Percentiles rank a stretch among this genome's conserved stretches.
These are phyloP conservation scores for Mucor saturninus DNA, from an alignment of 371 early-diverging fungal genomes.

Conservation along the genomic window DNA sequence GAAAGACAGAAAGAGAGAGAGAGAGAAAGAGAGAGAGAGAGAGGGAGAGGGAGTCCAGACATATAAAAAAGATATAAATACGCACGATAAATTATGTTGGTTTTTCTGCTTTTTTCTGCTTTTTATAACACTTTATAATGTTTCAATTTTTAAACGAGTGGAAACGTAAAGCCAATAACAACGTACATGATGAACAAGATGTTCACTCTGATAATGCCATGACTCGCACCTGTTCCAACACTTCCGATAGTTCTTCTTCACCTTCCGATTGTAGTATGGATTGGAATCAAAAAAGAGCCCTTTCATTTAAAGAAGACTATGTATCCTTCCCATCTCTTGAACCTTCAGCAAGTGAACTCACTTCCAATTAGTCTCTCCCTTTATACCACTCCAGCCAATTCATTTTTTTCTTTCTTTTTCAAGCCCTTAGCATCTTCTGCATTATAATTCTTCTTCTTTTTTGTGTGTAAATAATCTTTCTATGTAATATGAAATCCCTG, in stretches of 20 bases:
- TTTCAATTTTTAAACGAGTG: constrained; percentile 31
- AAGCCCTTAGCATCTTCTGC: background rate
- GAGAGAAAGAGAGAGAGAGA: too few species aligned
- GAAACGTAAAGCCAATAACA: constrained; percentile 25
- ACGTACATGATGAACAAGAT: background rate
- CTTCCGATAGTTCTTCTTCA: constrained; percentile 17
- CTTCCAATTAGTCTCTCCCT: constrained; percentile 11
- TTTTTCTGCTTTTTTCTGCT: too few species aligned
- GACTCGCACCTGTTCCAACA: constrained; percentile 21
- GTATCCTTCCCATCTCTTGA: constrained; percentile 43
- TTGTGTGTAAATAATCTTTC: constrained; percentile 10
- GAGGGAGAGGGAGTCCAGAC: too few species aligned
- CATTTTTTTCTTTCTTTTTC: background rate
- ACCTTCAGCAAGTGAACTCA: constrained; percentile 13
- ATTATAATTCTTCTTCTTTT: background rate
- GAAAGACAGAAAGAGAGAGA: too few species aligned
- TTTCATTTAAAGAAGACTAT: constrained; percentile 45
- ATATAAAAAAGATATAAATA: too few species aligned
- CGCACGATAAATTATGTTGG: too few species aligned
- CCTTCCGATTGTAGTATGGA: constrained; percentile 28
- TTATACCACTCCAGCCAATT: background rate
- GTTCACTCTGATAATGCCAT: constrained; percentile 1
- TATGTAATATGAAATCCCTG: constrained; percentile 1
- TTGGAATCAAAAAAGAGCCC: constrained; percentile 34
- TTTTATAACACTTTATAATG: too few species aligned